Base-by-base conservation (phyloP, 495 filamentous ascomycete genomes). In the Letharia lupina region DNA sequence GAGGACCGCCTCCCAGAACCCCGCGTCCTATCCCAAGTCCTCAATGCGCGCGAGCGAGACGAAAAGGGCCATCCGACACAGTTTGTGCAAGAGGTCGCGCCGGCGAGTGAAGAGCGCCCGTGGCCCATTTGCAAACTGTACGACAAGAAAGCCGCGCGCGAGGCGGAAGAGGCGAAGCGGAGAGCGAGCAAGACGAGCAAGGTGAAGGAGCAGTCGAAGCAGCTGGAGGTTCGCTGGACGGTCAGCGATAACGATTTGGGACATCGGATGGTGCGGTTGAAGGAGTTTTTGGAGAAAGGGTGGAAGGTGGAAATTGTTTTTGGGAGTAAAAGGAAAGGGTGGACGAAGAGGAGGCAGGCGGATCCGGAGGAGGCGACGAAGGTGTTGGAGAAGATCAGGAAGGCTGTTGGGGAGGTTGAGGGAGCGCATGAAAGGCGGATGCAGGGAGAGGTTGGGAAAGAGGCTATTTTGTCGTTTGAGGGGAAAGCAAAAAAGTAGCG, bases 151-250 rank as follows among this genome's bases (percentile, higher is more conserved):
- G 76, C 76, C 3, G 60, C 77, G 37, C 74, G 73, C 28, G 75
- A 79, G 50, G 71, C 75, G 15, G 78, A 81, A 66, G 72, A 76
- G 37, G 76, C 73, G n/a, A 77, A 74, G 64, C 75, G 73, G 23
- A 81, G 81, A 58, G 72, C 56, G 52, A 23, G 20, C 3, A 58
- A n/a, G 31, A 71, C 56, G 52, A 23, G 20, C 3, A 58, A n/a
- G 31, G n/a, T 67, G 18, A 77, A 75, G 58, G 62, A 47, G 15
- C 57, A 70, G 16, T 67, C 73, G 9, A 95, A 96, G 78, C 85
- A 88, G 72, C 72, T 96, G 20, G 91, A 96, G 77, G 35, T 96
- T 67, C 91, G 91, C 75, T 96, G 91, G 91, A 85, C 87, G 37
- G 91, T 93, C 68, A 85, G 84, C 63, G 68, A 73, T 13, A 79